Evolutionary conservation across 2,329 filamentous ascomycete species (phyloP).

Genomic region (Alternaria tenuissima): DNA sequence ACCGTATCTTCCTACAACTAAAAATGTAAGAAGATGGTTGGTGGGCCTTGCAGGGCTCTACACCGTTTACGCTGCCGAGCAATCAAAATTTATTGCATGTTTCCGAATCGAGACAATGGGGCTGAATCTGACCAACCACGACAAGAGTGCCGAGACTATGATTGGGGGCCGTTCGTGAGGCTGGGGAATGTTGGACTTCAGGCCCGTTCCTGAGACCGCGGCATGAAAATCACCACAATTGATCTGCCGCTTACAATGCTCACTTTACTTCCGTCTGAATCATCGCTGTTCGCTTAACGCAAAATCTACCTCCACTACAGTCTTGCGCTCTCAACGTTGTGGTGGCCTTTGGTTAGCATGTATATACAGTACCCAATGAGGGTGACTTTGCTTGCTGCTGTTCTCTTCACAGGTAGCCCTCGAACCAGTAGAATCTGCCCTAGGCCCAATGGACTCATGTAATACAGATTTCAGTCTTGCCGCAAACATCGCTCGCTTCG

Average conservation of each 20-base stretch:
- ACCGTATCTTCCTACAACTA: not conserved
- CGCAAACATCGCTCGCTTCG: not conserved
- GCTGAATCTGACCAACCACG: not conserved
- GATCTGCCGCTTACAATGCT: too few relatives aligned
- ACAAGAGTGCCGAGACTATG: not conserved
- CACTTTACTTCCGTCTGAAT: not conserved
- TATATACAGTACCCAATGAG: not conserved
- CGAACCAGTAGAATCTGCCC: too few relatives aligned
- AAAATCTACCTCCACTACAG: not conserved
- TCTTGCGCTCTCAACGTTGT: not conserved
- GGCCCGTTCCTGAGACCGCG: not conserved
- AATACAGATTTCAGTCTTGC: not conserved
- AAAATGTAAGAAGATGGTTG: not conserved
- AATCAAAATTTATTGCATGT: not conserved
- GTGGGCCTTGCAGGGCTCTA: not conserved
- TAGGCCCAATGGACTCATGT: not conserved
- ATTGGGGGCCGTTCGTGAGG: constrained; percentile 3
- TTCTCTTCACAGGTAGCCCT: not conserved
- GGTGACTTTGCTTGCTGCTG: not conserved
- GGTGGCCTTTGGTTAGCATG: not conserved
- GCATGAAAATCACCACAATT: too few relatives aligned
- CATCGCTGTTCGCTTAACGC: not conserved
- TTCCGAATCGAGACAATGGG: not conserved
- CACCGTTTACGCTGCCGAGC: not conserved
- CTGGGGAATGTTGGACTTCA: not conserved